Evolutionary conservation across 176 grass and related monocot genomes (phyloP).

Genomic region (Oryza glaberrima): DNA sequence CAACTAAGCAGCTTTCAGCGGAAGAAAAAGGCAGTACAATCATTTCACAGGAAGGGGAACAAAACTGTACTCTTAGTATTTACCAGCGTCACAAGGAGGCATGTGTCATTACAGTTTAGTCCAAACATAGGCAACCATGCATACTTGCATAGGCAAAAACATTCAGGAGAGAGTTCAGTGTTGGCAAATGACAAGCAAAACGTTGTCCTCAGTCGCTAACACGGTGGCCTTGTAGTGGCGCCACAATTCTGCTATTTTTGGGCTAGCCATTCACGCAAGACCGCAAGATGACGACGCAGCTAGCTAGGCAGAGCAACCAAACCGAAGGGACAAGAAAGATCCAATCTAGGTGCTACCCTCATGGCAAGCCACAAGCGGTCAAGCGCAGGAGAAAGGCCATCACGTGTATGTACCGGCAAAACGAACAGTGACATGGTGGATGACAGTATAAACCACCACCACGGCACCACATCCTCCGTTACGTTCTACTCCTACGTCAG

Average conservation of each 20-base stretch:
- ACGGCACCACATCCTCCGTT: not conserved
- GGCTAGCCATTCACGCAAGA: not conserved
- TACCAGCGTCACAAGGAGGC: not conserved
- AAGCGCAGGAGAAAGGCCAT: not conserved
- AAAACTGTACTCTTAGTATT: not conserved
- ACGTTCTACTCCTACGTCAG: not conserved
- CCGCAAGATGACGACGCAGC: not conserved
- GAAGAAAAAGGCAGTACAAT: not conserved
- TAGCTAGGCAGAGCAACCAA: not conserved
- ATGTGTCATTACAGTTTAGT: not conserved
- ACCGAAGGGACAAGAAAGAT: constrained; percentile 2
- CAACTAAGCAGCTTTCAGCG: not conserved
- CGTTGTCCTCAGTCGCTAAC: not conserved
- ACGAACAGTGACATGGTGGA: not conserved
- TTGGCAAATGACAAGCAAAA: not conserved
- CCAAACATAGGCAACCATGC: not conserved
- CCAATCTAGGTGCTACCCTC: not conserved
- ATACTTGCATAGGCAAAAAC: not conserved
- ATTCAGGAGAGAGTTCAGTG: not conserved
- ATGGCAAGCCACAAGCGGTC: not conserved
- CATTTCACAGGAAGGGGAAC: not conserved
- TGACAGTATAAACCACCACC: not conserved
- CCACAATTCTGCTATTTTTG: not conserved
- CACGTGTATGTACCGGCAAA: not conserved
- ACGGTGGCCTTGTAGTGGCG: not conserved